Evolutionary conservation across 495 filamentous ascomycete genomes (phyloP), one percentile per base, ranked within the genome.

Genomic region (Neurospora sp.): DNA sequence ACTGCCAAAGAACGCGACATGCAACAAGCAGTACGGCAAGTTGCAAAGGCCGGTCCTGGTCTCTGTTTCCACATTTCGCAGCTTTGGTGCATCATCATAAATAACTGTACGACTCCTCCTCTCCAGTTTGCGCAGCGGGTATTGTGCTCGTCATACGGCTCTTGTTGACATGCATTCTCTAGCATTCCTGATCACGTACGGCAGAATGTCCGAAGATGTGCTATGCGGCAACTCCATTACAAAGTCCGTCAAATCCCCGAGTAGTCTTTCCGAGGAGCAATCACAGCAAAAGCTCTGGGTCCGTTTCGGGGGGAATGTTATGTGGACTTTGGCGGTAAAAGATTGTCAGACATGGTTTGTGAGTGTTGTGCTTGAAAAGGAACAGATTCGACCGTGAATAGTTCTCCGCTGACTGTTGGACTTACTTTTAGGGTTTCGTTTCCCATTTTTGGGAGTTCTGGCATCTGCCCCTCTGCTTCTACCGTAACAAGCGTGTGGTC

Each of bases 61-160:
- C 35, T 73, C n/a, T 84, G 82, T 48, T 84, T 83, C 70, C 80
- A 84, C 69, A 76, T 84, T 40, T 70, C 81, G 14, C 82, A 84
- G 69, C 40, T 82, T 27, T 84, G 82, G 82, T 80, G 76, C 71
- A 69, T 83, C 20, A 72, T 82, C 8, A 48, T 84, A 6, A 77
- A 81, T 71, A 77, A 81, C 44, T 77, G 81, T 82, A 74, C 68
- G 77, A 48, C 12, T 39, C 20, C 45, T 31, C 14, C 37, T 40
- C 37, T 41, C 12, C 14, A 27, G 0, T 27, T 59, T 22, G 48
- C 20, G 20, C 14, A 35, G 7, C 12, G 27, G 53, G 7, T 39
- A n/a, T 17, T 7, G 8, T 27, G 17, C 27, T 42, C 1, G 1
- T 16, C 3, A 69, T 71, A 53, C 70, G 12, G 37, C 59, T 38